Percentiles rank a stretch among this genome's conserved stretches.
Conservation (phyloP, 2,329 filamentous ascomycete genomes). For the Fusarium sp. region DNA sequence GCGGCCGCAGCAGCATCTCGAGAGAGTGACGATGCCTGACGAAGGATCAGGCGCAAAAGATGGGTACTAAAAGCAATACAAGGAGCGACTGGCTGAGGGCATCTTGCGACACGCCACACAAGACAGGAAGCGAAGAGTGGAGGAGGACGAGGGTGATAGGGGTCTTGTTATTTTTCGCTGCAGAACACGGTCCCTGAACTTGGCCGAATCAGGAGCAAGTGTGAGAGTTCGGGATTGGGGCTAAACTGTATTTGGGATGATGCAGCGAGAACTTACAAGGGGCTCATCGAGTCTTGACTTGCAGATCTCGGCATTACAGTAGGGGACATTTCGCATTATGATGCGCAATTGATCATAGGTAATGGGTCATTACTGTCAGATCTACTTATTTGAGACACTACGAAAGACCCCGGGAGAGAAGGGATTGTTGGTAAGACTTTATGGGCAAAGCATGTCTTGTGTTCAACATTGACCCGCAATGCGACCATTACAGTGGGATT, state of each 20-base stretch:
- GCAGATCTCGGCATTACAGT: constrained; percentile 2
- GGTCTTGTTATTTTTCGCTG: constrained; percentile 5
- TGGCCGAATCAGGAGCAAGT: constrained; percentile 11
- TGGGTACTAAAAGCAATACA: constrained; percentile 20
- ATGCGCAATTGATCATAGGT: not conserved
- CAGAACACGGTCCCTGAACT: constrained; percentile 6
- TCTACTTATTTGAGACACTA: not conserved
- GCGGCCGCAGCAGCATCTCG: constrained; percentile 28
- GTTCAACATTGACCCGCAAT: not conserved
- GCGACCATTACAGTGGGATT: not conserved
- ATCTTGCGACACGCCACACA: constrained; percentile 43
- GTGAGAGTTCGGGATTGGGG: not conserved
- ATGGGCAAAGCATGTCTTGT: not conserved
- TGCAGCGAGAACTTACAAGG: constrained; percentile 32
- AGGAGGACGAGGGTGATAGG: constrained; percentile 22
- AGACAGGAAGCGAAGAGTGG: constrained; percentile 11
- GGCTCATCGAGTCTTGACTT: not conserved
- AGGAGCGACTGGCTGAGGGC: constrained; percentile 37
- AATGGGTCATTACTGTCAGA: not conserved
- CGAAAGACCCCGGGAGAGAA: not conserved
- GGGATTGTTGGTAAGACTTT: not conserved
- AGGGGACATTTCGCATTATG: not conserved
- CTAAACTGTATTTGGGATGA: constrained; percentile 33
- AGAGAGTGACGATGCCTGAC: constrained; percentile 25
- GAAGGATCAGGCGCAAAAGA: constrained; percentile 2